Evolutionary conservation across 228 moss, liverwort and hornwort genomes (phyloP).

Genomic region (Sphagnum fallax): DNA sequence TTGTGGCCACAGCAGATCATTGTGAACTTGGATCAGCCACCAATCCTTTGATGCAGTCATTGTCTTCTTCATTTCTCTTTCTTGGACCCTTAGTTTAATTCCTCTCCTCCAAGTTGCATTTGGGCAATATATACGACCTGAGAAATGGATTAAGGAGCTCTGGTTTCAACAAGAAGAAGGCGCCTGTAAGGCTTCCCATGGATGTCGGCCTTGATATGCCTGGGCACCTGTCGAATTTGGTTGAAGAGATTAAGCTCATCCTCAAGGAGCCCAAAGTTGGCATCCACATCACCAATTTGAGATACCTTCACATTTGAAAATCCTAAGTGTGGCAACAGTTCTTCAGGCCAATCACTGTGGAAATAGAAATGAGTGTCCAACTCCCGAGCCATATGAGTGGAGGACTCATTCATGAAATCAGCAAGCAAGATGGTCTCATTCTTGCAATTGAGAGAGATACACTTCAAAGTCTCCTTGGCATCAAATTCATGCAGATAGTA

Average conservation of each 20-base stretch:
- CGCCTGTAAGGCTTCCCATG: constrained; percentile 67
- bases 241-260: constrained; percentile 81
- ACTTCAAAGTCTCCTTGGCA: constrained; percentile 44
- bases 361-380: constrained; percentile 77
- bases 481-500: constrained; percentile 62
- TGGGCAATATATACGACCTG: too few relatives aligned
- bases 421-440: constrained; percentile 56
- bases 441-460: constrained; percentile 32
- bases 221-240: constrained; percentile 58
- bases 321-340: constrained; percentile 59
- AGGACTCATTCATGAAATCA: constrained; percentile 86
- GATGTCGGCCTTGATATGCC: constrained; percentile 54
- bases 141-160: constrained; percentile 8
- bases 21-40: too few relatives aligned
- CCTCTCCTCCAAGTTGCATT: too few relatives aligned
- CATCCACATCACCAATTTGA: constrained; percentile 71
- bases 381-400: constrained; percentile 53
- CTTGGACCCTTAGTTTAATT: too few relatives aligned
- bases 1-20: too few relatives aligned
- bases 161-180: constrained; percentile 61
- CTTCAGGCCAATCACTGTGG: constrained; percentile 84
- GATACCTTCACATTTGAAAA: constrained; percentile 58
- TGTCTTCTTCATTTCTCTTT: too few relatives aligned
- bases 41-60: too few relatives aligned
- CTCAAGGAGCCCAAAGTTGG: constrained; percentile 66